Percentiles rank a stretch among this genome's conserved stretches.
Evolutionary conservation across 1,139 yeast genomes (phyloP).

Genomic region (Yamadazyma sp.): DNA sequence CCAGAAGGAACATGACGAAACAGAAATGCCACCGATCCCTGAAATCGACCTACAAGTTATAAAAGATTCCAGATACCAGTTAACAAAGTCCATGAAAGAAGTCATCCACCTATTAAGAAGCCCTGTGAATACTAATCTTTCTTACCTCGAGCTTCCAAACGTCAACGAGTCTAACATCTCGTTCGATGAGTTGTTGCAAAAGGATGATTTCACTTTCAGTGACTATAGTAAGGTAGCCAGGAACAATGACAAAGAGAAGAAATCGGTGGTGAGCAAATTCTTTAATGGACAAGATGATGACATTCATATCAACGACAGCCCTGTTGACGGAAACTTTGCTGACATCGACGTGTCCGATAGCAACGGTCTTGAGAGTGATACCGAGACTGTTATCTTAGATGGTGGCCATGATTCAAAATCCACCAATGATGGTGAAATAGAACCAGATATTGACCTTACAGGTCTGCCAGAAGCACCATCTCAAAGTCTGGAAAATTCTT

Average conservation of each 20-base stretch:
- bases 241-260: slow-evolving; percentile 2
- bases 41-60: slow-evolving; percentile 42
- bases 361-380: slow-evolving; percentile 23
- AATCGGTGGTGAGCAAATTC: slow-evolving; percentile 8
- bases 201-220: slow-evolving; percentile 16
- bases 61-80: slow-evolving; percentile 38
- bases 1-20: not conserved
- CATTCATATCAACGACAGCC: slow-evolving; percentile 3
- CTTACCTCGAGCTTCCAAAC: slow-evolving; percentile 17
- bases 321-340: slow-evolving; percentile 8
- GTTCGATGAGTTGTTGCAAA: slow-evolving; percentile 20
- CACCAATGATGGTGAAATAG: slow-evolving; percentile 7
- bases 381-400: slow-evolving; percentile 26
- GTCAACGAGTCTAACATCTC: slow-evolving; percentile 14
- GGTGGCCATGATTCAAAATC: slow-evolving; percentile 15
- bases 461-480: not conserved
- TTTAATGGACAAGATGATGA: slow-evolving; percentile 9
- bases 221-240: slow-evolving; percentile 10
- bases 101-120: slow-evolving; percentile 40
- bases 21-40: slow-evolving; percentile 23
- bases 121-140: slow-evolving; percentile 23
- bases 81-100: slow-evolving; percentile 44
- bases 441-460: slow-evolving; percentile 8
- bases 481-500: not conserved
- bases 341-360: slow-evolving; percentile 5